Percentiles rank a stretch among this genome's conserved stretches.
Evolutionary conservation across 495 filamentous ascomycete genomes (phyloP).

Genomic region (Penicillium soppii): DNA sequence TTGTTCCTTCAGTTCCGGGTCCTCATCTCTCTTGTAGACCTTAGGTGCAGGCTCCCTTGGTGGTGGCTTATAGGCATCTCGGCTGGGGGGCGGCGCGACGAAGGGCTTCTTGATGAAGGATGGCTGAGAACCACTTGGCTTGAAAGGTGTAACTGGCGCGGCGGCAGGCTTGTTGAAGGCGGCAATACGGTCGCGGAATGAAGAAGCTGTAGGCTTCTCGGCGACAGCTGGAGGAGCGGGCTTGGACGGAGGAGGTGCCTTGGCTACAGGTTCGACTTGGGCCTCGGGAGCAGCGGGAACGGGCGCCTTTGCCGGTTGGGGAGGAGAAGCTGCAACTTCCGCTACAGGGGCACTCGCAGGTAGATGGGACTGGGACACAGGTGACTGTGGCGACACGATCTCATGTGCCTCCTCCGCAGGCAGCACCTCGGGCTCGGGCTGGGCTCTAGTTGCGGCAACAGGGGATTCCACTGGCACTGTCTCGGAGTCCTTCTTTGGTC

Average conservation of each 20-base stretch:
- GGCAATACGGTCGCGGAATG: conserved; percentile 93
- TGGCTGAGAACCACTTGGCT: conserved; percentile 63
- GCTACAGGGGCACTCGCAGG: conserved; percentile 13
- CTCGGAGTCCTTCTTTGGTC: conserved; percentile 70
- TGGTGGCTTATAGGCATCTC: conserved; percentile 84
- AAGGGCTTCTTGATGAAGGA: conserved; percentile 98
- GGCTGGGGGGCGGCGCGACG: conserved; percentile 90
- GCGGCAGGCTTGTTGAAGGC: conserved; percentile 92
- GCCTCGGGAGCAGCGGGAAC: conserved; percentile 21
- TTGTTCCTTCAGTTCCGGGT: conserved; percentile 74
- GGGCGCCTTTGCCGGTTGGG: conserved; percentile 24
- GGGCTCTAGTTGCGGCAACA: conserved; percentile 23
- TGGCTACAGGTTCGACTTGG: conserved; percentile 46
- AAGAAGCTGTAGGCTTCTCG: conserved; percentile 72
- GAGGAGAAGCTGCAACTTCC: conserved; percentile 27
- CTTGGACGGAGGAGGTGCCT: conserved; percentile 33
- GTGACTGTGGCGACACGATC: conserved; percentile 42
- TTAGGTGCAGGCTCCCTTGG: conserved; percentile 66
- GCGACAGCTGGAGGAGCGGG: conserved; percentile 61
- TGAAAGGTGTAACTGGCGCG: conserved; percentile 82
- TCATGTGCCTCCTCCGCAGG: conserved; percentile 20
- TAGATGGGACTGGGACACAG: conserved; percentile 34
- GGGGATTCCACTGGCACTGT: conserved; percentile 38
- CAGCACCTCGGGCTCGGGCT: conserved; percentile 36
- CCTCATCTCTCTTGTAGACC: conserved; percentile 84